Evolutionary conservation across 177 flowering plant species (phyloP), one percentile per base, ranked within the genome.

Genomic region (Vitis hybrid): DNA sequence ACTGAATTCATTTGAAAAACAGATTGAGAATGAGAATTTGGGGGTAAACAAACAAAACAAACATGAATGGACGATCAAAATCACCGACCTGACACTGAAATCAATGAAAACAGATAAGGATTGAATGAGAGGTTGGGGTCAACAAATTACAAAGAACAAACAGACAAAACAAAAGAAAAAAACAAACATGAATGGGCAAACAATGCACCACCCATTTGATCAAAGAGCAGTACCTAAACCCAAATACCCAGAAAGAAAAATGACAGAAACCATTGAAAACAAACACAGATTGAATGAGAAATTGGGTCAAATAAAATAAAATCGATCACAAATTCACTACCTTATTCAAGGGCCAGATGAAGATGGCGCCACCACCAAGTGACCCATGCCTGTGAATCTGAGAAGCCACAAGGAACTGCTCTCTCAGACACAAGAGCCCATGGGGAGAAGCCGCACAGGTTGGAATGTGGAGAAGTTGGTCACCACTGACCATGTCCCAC

Each of bases 341-440:
- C 85, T 84, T 86, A 30, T 82, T 84, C 54, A 86, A 62, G 10
- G 84, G 68, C 89, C 89, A 88, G 21, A 72, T 72, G 74, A 82
- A 80, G 72, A 86, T 69, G 68, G 86, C 74, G 2, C 89, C 91
- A 45, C 86, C 87, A 51, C 84, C 86, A 56, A 79, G 51, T 0
- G 88, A 86, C 0, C 88, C 83, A 56, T 82, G 83, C 56, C 63
- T 84, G 56, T 80, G 82, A 26, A 76, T 62, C 72, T 86, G 89
- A 62, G 91, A 84, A 60, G 88, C 91, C 1, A 80, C 85, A 70
- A 86, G 81, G 51, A 72, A 80, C 32, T 81, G 85, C 58, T 88
- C 73, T 21, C 71, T 78, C 68, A 88, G 66, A 65, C 86, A 83
- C 58, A 84, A 10, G 17, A 86, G 57, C 2, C 91, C 91, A 69